These are phyloP conservation scores for Saccharum officinarum DNA, from an alignment of 176 grass and related monocot species.

Conservation along the genomic window DNA sequence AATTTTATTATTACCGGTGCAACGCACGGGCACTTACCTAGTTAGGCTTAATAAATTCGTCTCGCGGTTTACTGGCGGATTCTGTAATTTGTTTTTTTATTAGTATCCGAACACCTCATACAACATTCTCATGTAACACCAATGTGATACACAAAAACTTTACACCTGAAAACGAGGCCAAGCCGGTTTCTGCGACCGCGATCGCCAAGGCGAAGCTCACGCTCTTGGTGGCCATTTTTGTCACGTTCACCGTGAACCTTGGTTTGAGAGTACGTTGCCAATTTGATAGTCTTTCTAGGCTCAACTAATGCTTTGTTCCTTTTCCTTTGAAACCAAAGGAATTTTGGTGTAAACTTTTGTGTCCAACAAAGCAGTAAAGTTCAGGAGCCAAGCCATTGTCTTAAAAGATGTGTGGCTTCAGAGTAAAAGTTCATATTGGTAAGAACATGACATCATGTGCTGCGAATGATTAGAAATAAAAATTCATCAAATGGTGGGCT, in stretches of 20 bases:
- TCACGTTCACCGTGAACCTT: not conserved
- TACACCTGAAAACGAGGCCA: no score
- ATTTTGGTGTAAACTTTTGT: not conserved
- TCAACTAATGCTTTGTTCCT: not conserved
- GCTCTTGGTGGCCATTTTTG: not conserved
- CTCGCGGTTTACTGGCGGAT: no score
- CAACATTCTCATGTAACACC: no score
- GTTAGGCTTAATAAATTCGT: no score
- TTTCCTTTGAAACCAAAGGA: not conserved
- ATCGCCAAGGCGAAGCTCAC: not conserved
- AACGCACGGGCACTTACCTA: no score
- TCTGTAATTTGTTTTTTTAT: no score
- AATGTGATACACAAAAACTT: no score
- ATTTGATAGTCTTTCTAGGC: not conserved
- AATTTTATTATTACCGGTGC: no score
- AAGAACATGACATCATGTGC: not conserved
- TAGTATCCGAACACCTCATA: no score
- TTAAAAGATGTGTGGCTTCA: not conserved
- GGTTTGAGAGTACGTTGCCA: not conserved
- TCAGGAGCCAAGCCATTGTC: not conserved
- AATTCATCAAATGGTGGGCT: not conserved
- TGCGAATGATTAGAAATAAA: not conserved
- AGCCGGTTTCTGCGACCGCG: not conserved
- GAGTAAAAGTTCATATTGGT: not conserved
- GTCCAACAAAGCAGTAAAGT: not conserved